Evolutionary conservation across 2,329 filamentous ascomycete genomes (phyloP).

Genomic region (Aureobasidium sp.): DNA sequence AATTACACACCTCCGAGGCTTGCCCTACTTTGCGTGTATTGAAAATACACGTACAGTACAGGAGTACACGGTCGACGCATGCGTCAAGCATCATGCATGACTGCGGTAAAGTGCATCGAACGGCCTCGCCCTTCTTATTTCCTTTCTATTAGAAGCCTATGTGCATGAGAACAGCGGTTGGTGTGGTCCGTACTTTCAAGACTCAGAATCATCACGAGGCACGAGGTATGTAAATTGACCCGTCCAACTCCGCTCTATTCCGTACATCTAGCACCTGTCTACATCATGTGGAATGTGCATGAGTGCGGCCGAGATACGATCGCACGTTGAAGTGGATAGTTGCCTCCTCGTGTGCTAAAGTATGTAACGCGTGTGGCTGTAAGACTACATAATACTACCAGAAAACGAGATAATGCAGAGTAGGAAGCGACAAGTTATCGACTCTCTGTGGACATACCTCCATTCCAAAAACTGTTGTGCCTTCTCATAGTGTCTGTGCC

Average conservation of each 20-base stretch:
- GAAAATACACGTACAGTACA: not conserved
- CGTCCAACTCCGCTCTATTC: not conserved
- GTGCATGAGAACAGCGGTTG: not conserved
- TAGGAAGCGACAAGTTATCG: too few relatives aligned
- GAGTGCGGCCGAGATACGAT: not conserved
- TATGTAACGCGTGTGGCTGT: too few relatives aligned
- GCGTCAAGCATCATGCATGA: not conserved
- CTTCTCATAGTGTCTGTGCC: too few relatives aligned
- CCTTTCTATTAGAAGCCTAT: conserved; percentile 1
- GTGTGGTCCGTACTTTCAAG: not conserved
- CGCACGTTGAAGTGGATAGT: not conserved
- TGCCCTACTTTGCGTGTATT: not conserved
- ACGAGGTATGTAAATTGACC: not conserved
- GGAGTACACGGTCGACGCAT: not conserved
- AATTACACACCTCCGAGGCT: not conserved
- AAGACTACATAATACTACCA: too few relatives aligned
- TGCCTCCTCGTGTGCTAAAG: too few relatives aligned
- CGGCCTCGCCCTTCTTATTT: not conserved
- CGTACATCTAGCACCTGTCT: not conserved
- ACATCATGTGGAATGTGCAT: not conserved
- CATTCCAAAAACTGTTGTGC: too few relatives aligned
- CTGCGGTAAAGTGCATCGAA: not conserved
- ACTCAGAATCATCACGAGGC: not conserved
- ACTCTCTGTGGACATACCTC: too few relatives aligned
- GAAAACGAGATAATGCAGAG: too few relatives aligned